phyloP scores from a whole-genome alignment of 2,329 filamentous ascomycete species.

The Pyrenophora seminiperda region DNA sequence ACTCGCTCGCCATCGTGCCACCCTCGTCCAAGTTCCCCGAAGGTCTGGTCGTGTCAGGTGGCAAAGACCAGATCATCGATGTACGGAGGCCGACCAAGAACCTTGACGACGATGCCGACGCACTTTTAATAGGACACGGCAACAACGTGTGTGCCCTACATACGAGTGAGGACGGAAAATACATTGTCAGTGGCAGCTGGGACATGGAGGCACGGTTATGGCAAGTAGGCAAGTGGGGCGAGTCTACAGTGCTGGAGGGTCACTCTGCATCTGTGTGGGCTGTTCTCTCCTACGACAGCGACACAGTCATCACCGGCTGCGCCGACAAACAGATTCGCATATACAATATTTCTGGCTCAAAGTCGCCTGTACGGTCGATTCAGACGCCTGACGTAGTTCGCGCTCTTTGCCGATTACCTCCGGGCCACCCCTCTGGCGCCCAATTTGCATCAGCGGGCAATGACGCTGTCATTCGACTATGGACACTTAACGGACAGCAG shows the following conservation, averaged over 20 bases:
- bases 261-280: conserved; percentile 88
- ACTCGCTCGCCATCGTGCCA: conserved; percentile 77
- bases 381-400: conserved; percentile 80
- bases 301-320: conserved; percentile 77
- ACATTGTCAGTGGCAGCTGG: conserved; percentile 91
- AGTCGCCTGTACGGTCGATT: conserved; percentile 67
- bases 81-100: conserved; percentile 73
- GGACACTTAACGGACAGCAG: conserved; percentile 78
- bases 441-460: conserved; percentile 96
- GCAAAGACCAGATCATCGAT: conserved; percentile 91
- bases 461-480: conserved; percentile 85
- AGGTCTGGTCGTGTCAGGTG: conserved; percentile 84
- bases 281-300: conserved; percentile 80
- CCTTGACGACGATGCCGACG: conserved; percentile 78
- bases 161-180: conserved; percentile 71
- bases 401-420: conserved; percentile 81
- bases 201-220: conserved; percentile 87
- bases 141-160: conserved; percentile 89
- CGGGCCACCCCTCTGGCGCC: conserved; percentile 76
- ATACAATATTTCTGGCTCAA: conserved; percentile 69
- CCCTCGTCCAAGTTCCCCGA: conserved; percentile 71
- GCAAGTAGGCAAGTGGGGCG: conserved; percentile 84
- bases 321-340: conserved; percentile 89
- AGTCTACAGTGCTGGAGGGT: conserved; percentile 70
- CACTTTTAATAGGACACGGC: conserved; percentile 82